phyloP scores from a whole-genome alignment of 2,329 filamentous ascomycete species.

The Alternaria panax region DNA sequence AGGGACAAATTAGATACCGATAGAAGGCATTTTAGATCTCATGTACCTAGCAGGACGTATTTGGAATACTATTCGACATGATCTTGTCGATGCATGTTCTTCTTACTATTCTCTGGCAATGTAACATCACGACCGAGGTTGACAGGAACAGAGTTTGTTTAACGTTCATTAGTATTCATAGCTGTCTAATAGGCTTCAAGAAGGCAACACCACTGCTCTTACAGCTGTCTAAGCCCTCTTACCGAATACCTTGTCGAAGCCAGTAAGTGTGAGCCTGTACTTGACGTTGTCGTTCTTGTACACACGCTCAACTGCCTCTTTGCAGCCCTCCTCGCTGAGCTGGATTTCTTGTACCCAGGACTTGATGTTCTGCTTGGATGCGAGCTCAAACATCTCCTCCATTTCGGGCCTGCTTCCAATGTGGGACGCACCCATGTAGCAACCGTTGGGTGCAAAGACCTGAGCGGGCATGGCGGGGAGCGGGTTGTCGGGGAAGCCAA shows the following conservation, averaged over 20 bases:
- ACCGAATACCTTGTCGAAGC: slow-evolving; percentile 72
- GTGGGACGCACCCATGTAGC: slow-evolving; percentile 60
- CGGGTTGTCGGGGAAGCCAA: slow-evolving; percentile 80
- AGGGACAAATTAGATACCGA: background rate
- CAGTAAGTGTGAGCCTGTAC: slow-evolving; percentile 75
- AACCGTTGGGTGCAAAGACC: slow-evolving; percentile 76
- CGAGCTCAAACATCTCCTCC: slow-evolving; percentile 60
- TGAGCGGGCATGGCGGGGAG: slow-evolving; percentile 75
- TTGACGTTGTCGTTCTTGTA: slow-evolving; percentile 72
- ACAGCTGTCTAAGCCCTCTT: slow-evolving; percentile 44
- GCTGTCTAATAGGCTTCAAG: background rate
- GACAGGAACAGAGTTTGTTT: background rate
- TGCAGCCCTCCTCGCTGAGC: slow-evolving; percentile 73
- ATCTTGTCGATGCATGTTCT: background rate
- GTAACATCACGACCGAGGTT: background rate
- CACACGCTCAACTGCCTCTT: slow-evolving; percentile 73
- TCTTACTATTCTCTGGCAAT: background rate
- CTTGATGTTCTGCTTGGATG: slow-evolving; percentile 60
- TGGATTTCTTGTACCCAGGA: slow-evolving; percentile 70
- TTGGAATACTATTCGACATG: background rate
- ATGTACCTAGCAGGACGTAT: background rate
- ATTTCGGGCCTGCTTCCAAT: slow-evolving; percentile 61
- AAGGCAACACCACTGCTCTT: background rate
- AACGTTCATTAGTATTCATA: slow-evolving; percentile 1
- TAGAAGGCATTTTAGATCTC: background rate